Evolutionary conservation across 306 rosid species (phyloP), one percentile per base, ranked within the genome.

Genomic region (Senna siamea): DNA sequence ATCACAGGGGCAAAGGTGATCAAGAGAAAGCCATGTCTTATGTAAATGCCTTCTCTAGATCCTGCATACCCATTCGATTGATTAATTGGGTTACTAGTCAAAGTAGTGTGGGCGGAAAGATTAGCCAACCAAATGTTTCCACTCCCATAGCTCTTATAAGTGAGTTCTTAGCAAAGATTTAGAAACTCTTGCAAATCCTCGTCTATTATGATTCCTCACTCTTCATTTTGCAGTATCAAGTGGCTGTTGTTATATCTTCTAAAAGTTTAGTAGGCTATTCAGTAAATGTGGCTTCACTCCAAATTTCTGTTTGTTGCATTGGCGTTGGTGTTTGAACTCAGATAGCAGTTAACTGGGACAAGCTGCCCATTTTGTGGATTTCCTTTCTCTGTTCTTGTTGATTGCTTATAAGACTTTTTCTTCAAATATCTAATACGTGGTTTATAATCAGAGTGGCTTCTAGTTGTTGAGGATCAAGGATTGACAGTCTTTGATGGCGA

Each of bases 111-210:
- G 63, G 81, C 57, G 77, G 85, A 73, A 88, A 75, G 56, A 81
- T 86, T 64, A 78, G 76, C 84, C 77, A 76, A 67, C 92, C 89
- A 55, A 82, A 78, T 74, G 72, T 81, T 78, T 81, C 90, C 47
- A 75, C 89, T 64, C 93, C 96, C 48, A 65, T 81, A n/a, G 84
- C 93, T 73, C 90, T 90, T 63, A 82, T 90, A 32, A 84, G 96
- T 90, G 76, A 84, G 96, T 83, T 78, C 54, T 46, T 18, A 12
- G 56, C 51, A 51, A 23, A 23, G 23, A 10, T 28, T 66, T 23
- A 23, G 73, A 63, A 68, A 37, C 67, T 46, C 67, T 14, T 22
- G 13, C 70, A 40, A 7, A 30, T 19, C 22, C 48, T 71, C 60
- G 28, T 34, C 22, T 70, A 59, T 73, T 76, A 34, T 56, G 37